Evolutionary conservation across 2,329 filamentous ascomycete genomes (phyloP).

Genomic region (Fusarium siculi): DNA sequence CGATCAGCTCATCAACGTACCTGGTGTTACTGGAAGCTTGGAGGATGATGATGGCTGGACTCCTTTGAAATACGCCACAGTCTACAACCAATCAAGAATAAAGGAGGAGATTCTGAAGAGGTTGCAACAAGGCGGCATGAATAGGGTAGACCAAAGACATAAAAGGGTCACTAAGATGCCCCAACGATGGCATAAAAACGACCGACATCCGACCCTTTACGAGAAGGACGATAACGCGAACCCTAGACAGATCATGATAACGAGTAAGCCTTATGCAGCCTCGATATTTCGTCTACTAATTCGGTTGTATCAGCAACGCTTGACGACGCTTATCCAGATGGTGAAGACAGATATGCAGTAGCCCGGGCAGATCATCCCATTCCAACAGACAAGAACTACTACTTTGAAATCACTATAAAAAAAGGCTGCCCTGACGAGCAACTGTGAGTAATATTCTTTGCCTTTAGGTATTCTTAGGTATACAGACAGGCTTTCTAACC

Average conservation of each 20-base stretch:
- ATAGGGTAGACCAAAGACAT: neutral
- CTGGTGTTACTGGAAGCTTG: neutral
- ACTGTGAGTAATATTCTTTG: neutral
- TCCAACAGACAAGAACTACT: neutral
- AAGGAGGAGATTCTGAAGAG: neutral
- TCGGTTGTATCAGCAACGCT: fast-evolving
- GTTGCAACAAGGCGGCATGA: neutral
- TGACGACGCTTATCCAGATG: neutral
- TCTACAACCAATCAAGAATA: fast-evolving
- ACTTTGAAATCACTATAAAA: neutral
- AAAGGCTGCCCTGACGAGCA: neutral
- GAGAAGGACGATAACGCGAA: neutral
- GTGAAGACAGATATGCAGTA: neutral
- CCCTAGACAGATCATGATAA: neutral
- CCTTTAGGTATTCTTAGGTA: neutral
- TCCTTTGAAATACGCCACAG: neutral
- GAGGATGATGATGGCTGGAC: neutral
- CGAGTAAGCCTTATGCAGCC: neutral
- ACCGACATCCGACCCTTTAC: neutral
- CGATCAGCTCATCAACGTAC: neutral
- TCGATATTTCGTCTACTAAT: fast-evolving
- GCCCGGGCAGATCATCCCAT: neutral
- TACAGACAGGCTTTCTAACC: neutral
- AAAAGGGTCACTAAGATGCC: neutral
- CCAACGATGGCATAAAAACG: neutral